A percentile compares a stretch with the other conserved stretches of the same genome.
Evolutionary conservation across 352 stramenopile species (phyloP).

Genomic region (Phytophthora megakarya): DNA sequence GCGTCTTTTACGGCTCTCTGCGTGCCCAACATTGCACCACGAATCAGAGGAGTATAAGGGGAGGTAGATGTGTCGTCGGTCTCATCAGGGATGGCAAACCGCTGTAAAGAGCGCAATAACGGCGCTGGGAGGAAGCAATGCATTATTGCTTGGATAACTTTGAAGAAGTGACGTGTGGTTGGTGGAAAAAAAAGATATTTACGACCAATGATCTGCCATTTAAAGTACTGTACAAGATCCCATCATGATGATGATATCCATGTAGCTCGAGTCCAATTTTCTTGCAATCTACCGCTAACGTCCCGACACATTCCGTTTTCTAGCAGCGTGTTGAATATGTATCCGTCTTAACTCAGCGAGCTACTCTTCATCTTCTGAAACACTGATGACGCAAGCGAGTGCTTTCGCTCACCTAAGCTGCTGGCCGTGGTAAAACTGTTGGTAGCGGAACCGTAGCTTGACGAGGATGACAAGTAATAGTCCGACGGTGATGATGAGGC

Average conservation of each 20-base stretch:
- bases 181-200: slow-evolving; percentile 14
- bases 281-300: too few species aligned
- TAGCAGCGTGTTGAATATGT: too few species aligned
- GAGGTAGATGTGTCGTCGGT: slow-evolving; percentile 1
- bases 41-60: slow-evolving; percentile 12
- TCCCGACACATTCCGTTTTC: too few species aligned
- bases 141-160: slow-evolving; percentile 11
- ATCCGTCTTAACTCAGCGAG: slow-evolving; percentile 25
- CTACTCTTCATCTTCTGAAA: slow-evolving; percentile 70
- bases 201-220: slow-evolving; percentile 17
- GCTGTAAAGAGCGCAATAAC: slow-evolving; percentile 46
- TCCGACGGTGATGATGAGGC: slow-evolving; percentile 47
- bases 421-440: slow-evolving; percentile 38
- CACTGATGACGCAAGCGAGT: slow-evolving; percentile 52
- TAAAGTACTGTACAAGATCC: too few species aligned
- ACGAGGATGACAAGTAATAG: slow-evolving; percentile 52
- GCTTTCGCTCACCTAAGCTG: slow-evolving; percentile 56
- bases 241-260: too few species aligned
- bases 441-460: slow-evolving; percentile 37
- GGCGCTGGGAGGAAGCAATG: slow-evolving; percentile 33
- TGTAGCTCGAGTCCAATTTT: too few species aligned
- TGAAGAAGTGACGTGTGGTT: neutral
- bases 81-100: slow-evolving; percentile 29
- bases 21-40: slow-evolving; percentile 35
- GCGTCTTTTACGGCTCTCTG: neutral